Evolutionary conservation across 306 rosid species (phyloP).

Genomic region (Glycyrrhiza uralensis): DNA sequence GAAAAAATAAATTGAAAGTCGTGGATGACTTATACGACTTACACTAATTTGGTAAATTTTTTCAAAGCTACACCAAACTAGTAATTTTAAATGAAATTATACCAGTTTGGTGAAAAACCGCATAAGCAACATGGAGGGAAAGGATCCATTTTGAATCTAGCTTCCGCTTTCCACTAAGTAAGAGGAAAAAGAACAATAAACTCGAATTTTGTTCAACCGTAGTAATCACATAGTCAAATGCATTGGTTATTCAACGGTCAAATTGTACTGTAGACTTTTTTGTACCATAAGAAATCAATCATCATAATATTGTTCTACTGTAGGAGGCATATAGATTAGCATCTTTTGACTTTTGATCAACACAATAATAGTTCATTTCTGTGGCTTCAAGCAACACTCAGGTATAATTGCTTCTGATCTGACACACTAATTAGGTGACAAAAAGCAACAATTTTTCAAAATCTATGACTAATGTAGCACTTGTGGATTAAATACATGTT

Average conservation of each 20-base stretch:
- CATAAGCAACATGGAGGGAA: too few relatives aligned
- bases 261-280: background rate
- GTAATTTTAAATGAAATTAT: too few relatives aligned
- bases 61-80: too few relatives aligned
- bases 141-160: too few relatives aligned
- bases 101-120: too few relatives aligned
- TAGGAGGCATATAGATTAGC: background rate
- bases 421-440: background rate
- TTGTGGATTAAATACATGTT: background rate
- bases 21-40: too few relatives aligned
- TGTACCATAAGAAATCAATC: constrained; percentile 11
- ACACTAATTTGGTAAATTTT: too few relatives aligned
- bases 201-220: too few relatives aligned
- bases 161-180: too few relatives aligned
- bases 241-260: constrained; percentile 2
- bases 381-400: constrained; percentile 21
- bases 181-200: too few relatives aligned
- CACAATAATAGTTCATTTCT: constrained; percentile 22
- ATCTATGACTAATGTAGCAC: background rate
- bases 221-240: background rate
- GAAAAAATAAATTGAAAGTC: too few relatives aligned
- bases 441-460: background rate
- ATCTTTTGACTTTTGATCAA: constrained; percentile 25
- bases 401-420: constrained; percentile 1
- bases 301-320: background rate